A percentile compares a stretch with the other conserved stretches of the same genome.
Conservation (phyloP, 495 filamentous ascomycete species). For the Talaromyces proteolyticus region DNA sequence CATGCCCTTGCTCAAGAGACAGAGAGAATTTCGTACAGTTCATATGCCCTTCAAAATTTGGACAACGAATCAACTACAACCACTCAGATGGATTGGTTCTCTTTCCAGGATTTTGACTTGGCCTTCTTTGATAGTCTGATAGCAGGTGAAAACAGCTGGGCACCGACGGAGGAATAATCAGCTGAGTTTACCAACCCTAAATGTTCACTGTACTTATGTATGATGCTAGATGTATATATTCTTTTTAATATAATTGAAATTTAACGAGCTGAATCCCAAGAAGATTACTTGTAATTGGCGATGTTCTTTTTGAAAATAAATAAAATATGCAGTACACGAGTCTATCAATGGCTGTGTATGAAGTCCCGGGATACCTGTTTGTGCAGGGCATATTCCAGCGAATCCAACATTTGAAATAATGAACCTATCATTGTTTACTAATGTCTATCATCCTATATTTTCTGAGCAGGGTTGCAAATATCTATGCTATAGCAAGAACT, state of each 20-base stretch:
- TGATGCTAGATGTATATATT: no score
- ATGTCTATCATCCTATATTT: neutral
- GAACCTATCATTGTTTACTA: neutral
- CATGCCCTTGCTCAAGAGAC: neutral
- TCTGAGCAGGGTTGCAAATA: no score
- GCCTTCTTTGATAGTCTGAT: constrained; percentile 24
- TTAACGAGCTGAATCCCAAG: no score
- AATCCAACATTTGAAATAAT: neutral
- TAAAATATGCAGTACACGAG: no score
- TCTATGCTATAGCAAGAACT: neutral
- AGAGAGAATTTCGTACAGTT: neutral
- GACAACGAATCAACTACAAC: constrained; percentile 14
- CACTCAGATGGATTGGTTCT: neutral
- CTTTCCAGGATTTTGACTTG: constrained; percentile 12
- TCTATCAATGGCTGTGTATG: no score
- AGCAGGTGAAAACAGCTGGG: neutral
- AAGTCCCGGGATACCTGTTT: no score
- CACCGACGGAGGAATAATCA: neutral
- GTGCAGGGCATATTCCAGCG: neutral
- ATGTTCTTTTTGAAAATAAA: no score
- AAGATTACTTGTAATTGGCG: no score
- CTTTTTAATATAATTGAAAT: neutral
- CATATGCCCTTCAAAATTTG: neutral
- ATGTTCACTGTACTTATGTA: neutral
- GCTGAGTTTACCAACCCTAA: no score